Conservation (phyloP, 495 filamentous ascomycete genomes). For the Penicillium coprophilum region DNA sequence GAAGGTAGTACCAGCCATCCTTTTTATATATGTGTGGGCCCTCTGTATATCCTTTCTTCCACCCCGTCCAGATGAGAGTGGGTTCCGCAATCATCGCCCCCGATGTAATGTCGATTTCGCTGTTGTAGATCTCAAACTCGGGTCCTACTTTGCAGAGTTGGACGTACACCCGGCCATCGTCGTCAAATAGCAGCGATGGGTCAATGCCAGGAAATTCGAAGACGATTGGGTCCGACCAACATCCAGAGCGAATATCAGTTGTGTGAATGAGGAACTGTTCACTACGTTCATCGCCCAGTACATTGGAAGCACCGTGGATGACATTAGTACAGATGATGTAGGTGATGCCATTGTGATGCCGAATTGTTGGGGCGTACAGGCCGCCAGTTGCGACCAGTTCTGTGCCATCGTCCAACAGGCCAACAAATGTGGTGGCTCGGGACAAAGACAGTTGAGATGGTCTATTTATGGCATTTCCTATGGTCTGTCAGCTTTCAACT, state of each 20-base stretch:
- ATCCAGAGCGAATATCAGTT: constrained; percentile 17
- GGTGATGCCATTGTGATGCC: constrained; percentile 32
- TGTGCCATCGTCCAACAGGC: constrained; percentile 13
- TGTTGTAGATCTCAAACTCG: constrained; percentile 24
- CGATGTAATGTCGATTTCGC: constrained; percentile 44
- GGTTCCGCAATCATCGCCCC: constrained; percentile 33
- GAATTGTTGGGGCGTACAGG: constrained; percentile 28
- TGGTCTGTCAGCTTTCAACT: not conserved
- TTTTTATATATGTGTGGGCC: constrained; percentile 63
- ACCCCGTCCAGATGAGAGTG: constrained; percentile 51
- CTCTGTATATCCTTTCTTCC: constrained; percentile 50
- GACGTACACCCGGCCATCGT: constrained; percentile 29
- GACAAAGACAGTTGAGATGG: constrained; percentile 15
- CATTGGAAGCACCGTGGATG: constrained; percentile 17
- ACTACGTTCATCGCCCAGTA: constrained; percentile 14
- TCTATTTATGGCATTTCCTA: constrained; percentile 24
- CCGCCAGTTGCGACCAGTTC: constrained; percentile 16
- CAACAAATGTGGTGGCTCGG: constrained; percentile 11
- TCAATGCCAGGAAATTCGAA: constrained; percentile 31
- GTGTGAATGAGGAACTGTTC: constrained; percentile 29
- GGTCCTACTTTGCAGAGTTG: constrained; percentile 15
- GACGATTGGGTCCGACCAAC: constrained; percentile 34
- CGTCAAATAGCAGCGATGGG: constrained; percentile 26
- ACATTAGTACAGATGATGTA: constrained; percentile 41
- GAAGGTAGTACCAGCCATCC: constrained; percentile 62